phyloP scores from a whole-genome alignment of 108 stramenopile species.

The Skeletonema tropicum region DNA sequence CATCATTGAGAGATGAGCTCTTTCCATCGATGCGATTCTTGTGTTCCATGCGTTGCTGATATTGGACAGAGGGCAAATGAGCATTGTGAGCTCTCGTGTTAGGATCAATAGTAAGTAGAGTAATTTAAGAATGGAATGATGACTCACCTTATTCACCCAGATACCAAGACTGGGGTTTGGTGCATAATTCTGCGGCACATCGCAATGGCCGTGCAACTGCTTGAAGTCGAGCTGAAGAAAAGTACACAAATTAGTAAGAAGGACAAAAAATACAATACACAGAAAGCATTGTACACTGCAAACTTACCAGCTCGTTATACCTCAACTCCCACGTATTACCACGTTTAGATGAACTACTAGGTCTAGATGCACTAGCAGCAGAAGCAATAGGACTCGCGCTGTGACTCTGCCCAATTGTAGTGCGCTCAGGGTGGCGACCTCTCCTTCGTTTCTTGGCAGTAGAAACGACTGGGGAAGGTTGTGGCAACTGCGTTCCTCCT shows the following conservation, averaged over 20 bases:
- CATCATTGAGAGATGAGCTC: slow-evolving; percentile 40
- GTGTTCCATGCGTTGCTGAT: slow-evolving; percentile 55
- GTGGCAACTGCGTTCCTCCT: background rate
- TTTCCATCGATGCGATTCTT: slow-evolving; percentile 48
- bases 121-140: background rate
- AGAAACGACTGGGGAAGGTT: background rate
- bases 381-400: background rate
- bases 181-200: slow-evolving; percentile 76
- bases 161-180: slow-evolving; percentile 74
- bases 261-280: background rate
- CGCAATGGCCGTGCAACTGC: slow-evolving; percentile 62
- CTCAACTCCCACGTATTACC: background rate
- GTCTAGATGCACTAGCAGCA: background rate
- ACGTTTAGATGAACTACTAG: background rate
- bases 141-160: slow-evolving; percentile 65
- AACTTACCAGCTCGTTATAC: slow-evolving; percentile 19
- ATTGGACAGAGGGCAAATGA: background rate
- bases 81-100: background rate
- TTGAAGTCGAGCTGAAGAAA: slow-evolving; percentile 15
- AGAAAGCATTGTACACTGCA: background rate
- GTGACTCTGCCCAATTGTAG: background rate
- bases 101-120: background rate
- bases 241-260: background rate
- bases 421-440: background rate
- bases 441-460: slow-evolving; percentile 2